Base-by-base conservation (phyloP, 1,139 yeast species). In the Diutina scorzettiae region DNA sequence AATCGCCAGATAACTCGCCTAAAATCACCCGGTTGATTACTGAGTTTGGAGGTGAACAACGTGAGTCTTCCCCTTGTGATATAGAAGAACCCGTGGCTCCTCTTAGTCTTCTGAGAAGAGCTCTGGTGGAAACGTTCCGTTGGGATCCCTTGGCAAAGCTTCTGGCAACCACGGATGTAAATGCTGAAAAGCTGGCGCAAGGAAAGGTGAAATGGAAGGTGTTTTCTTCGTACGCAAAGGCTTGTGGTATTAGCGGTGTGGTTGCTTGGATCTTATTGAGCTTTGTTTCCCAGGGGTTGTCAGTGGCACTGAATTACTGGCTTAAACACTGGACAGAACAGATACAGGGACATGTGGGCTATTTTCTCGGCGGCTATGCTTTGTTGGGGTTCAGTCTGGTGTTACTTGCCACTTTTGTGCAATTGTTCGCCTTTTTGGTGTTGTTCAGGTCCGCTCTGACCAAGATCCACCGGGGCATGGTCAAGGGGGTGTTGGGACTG, bases 261-360 rank as follows among this genome's bases (percentile, higher is more conserved):
- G 20, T 48, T 2, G 30, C 48, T 1, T 55, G 54, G 49, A 34
- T 43, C 7, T 17, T 32, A 4, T 25, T 47, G 6, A 34, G 32
- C 25, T 9, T 31, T 14, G 11, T 23, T 4, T 9, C 27, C 5
- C 25, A 29, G 5, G 8, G 16, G 16, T 9, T 20, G 17, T 7
- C 23, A 0, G 53, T 59, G 12, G 51, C 51, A 2, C 74, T 74
- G 39, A 73, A 69, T 48, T 75, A 73, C 51, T 76, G 81, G 80
- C 60, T 77, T 47, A 76, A 76, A 52, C 60, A 66, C 43, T 77
- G 82, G 82, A 70, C 82, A 1, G 81, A 76, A 49, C 47, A 52
- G 30, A 67, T 66, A 47, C 63, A 65, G 27, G 41, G 46, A 17
- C 45, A 49, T 14, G 58, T 55, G 4, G 47, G 56, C 48, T 48